Conservation (phyloP, 352 stramenopile genomes). For the Elongisporangium anandrum region DNA sequence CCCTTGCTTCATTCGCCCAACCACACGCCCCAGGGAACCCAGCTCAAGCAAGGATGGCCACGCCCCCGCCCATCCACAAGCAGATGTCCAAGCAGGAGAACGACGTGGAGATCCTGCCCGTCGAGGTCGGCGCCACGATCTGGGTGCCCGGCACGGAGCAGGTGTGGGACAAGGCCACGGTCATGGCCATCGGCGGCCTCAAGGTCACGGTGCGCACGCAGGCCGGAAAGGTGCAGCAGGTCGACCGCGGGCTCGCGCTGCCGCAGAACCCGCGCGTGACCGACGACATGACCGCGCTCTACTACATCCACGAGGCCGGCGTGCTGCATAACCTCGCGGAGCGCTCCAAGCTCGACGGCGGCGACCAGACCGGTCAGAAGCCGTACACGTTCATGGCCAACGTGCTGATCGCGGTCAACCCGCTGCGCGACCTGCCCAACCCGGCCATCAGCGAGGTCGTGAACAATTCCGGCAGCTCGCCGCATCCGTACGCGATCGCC, state of each 20-base stretch:
- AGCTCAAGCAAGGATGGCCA: constrained; percentile 48
- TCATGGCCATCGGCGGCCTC: constrained; percentile 84
- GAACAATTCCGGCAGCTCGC: constrained; percentile 60
- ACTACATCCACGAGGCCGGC: constrained; percentile 93
- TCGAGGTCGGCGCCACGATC: constrained; percentile 64
- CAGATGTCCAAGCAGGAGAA: constrained; percentile 67
- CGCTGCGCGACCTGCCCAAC: constrained; percentile 77
- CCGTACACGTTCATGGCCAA: constrained; percentile 94
- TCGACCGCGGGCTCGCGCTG: constrained; percentile 68
- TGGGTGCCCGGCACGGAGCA: constrained; percentile 71
- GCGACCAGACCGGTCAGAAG: constrained; percentile 58
- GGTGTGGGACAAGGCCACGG: constrained; percentile 74
- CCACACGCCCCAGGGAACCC: background rate
- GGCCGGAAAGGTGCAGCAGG: constrained; percentile 82
- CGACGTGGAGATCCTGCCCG: constrained; percentile 63
- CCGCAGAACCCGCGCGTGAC: constrained; percentile 79
- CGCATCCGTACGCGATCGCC: constrained; percentile 85
- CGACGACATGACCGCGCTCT: constrained; percentile 93
- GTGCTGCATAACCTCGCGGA: constrained; percentile 95
- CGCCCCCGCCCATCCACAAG: constrained; percentile 57
- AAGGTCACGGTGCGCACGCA: constrained; percentile 84
- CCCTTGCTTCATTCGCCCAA: background rate
- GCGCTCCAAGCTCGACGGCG: constrained; percentile 83
- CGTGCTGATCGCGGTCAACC: constrained; percentile 91
- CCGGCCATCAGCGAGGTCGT: constrained; percentile 78